Base-by-base conservation (phyloP, 805 yeast species). In the Candida pseudoglaebosa region DNA sequence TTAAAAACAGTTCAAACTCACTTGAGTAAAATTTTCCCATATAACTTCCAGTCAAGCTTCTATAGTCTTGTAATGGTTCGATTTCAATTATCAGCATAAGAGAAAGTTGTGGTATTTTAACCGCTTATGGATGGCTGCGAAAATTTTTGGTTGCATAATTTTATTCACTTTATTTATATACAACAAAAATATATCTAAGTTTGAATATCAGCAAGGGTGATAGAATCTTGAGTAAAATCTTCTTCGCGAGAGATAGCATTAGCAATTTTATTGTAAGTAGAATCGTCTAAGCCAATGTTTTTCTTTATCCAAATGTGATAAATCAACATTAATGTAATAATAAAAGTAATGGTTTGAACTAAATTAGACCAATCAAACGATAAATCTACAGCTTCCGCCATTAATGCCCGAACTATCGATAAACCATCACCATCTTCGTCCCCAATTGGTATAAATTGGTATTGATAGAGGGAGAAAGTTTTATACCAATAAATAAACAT, bases 1-100 rank as follows among this genome's bases (percentile, higher is more conserved):
- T 70, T 24, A 78, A 53, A 45, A 78, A 73, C 36, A 60, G 59
- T 15, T 54, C 56, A 40, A 67, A 56, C 14, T 46, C 43, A 13
- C 50, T 54, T 0, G 65, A 49, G 39, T 56, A 48, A 38, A 66
- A 59, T 14, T 58, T 46, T 2, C 51, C 54, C 51, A 62, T 47
- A 31, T 63, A 65, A 3, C 53, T 40, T 15, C 48, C 46, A 1
- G 65, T 54, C 8, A 63, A 33, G 6, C 54, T 58, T 8, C 53
- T 46, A 37, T 59, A 61, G 40, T 56, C 57, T 18, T 43, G 38
- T 6, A 39, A 45, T 14, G 47, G 52, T 7, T 40, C 33, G n/a
- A 43, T 26, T 7, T 43, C 32, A 4, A 49, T 41, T 10, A 53
- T 41, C 57, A 53, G 56, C 56, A 53, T 53, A 24, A 17, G n/a